phyloP scores from a whole-genome alignment of 805 yeast genomes.

The Barnettozyma wickerhamii region DNA sequence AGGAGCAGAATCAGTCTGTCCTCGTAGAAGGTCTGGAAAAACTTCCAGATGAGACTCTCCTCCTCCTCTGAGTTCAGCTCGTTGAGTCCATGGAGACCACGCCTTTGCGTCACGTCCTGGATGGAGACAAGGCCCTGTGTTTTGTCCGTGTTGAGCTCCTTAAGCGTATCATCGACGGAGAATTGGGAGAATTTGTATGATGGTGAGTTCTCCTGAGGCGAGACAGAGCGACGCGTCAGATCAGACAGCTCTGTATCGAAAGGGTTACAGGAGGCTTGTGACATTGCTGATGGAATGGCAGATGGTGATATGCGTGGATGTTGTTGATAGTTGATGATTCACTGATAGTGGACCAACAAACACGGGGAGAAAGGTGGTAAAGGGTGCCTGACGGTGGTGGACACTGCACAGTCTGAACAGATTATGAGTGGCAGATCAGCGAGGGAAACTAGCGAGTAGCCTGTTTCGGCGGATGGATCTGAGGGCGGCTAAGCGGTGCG shows the following conservation, averaged over 20 bases:
- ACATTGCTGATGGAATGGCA: conserved; percentile 2
- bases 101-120: conserved; percentile 69
- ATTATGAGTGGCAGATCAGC: no score
- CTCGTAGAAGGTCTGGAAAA: conserved; percentile 75
- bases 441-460: no score
- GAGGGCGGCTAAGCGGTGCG: no score
- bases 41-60: conserved; percentile 66
- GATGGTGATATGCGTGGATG: no score
- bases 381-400: no score
- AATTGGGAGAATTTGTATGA: conserved; percentile 61
- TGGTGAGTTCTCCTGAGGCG: conserved; percentile 41
- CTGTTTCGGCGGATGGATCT: no score
- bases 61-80: conserved; percentile 75
- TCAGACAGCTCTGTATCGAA: conserved; percentile 24
- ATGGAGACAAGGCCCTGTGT: conserved; percentile 57
- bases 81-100: conserved; percentile 75
- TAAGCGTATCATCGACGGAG: conserved; percentile 61
- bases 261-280: conserved; percentile 28
- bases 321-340: no score
- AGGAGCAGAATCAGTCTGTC: conserved; percentile 87
- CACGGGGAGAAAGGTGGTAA: no score
- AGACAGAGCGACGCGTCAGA: conserved; percentile 17
- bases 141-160: conserved; percentile 57
- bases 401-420: no score
- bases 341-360: no score